Evolutionary conservation across 1,284 basidiomycete genomes (phyloP).

Genomic region (Ceratobasidium sp.): DNA sequence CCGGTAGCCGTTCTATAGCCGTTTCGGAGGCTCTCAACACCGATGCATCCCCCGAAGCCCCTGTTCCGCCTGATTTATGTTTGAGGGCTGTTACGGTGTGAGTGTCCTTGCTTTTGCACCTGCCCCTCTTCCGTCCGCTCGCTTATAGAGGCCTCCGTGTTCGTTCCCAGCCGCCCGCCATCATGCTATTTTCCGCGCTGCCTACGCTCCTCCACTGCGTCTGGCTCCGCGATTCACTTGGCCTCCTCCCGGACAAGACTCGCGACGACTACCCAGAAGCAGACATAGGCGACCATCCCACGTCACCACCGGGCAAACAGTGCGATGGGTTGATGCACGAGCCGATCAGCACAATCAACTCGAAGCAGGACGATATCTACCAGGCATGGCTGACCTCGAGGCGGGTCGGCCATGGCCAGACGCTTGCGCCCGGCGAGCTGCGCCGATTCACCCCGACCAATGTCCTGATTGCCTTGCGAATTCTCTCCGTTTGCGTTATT

Average conservation of each 20-base stretch:
- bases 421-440: slow-evolving; percentile 74
- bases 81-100: slow-evolving; percentile 34
- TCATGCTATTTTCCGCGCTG: slow-evolving; percentile 45
- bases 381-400: slow-evolving; percentile 43
- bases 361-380: slow-evolving; percentile 42
- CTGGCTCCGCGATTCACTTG: slow-evolving; percentile 35
- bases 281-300: slow-evolving; percentile 13
- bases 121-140: slow-evolving; percentile 9
- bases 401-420: slow-evolving; percentile 35
- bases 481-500: slow-evolving; percentile 67
- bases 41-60: slow-evolving; percentile 43
- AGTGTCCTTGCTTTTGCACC: slow-evolving; percentile 27
- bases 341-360: slow-evolving; percentile 29
- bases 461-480: slow-evolving; percentile 67
- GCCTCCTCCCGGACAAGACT: slow-evolving; percentile 27
- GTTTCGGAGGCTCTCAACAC: slow-evolving; percentile 46
- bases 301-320: not conserved
- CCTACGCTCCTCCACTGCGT: slow-evolving; percentile 44
- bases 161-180: slow-evolving; percentile 35
- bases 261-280: slow-evolving; percentile 6
- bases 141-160: slow-evolving; percentile 40
- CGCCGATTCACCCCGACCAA: slow-evolving; percentile 70
- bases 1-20: slow-evolving; percentile 33
- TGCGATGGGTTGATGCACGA: slow-evolving; percentile 32
- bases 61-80: slow-evolving; percentile 39